Conservation (phyloP, 768 basidiomycete genomes). For the Leccinum rimulosum region DNA sequence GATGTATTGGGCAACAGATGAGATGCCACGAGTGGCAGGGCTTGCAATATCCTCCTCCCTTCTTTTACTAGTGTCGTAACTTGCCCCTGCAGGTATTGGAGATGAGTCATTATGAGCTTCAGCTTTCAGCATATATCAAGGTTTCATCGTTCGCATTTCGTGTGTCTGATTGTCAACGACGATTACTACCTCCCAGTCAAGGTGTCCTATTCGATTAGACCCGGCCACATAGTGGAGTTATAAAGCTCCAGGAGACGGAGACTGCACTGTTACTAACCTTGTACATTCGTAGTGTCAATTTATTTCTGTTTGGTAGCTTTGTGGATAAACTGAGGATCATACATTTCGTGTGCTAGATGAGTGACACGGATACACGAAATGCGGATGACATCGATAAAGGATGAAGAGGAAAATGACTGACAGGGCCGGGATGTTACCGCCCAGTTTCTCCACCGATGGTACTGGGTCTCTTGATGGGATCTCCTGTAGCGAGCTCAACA, state of each 20-base stretch:
- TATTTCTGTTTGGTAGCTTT: not conserved
- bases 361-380: not conserved
- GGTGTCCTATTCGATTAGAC: not conserved
- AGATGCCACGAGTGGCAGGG: not conserved
- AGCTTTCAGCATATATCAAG: too few relatives aligned
- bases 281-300: not conserved
- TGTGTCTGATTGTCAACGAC: too few relatives aligned
- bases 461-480: too few relatives aligned
- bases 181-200: not conserved
- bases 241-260: not conserved
- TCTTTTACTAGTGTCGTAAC: not conserved
- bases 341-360: not conserved
- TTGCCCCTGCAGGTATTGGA: not conserved
- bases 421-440: not conserved
- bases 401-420: not conserved
- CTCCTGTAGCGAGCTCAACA: constrained; percentile 1
- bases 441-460: too few relatives aligned
- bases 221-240: not conserved
- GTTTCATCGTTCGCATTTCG: too few relatives aligned
- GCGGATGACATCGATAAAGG: not conserved
- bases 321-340: not conserved
- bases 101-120: too few relatives aligned
- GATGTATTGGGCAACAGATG: not conserved
- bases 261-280: not conserved
- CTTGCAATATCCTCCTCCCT: not conserved